Evolutionary conservation across 768 basidiomycete genomes (phyloP).

Genomic region (Naematelia encephala): DNA sequence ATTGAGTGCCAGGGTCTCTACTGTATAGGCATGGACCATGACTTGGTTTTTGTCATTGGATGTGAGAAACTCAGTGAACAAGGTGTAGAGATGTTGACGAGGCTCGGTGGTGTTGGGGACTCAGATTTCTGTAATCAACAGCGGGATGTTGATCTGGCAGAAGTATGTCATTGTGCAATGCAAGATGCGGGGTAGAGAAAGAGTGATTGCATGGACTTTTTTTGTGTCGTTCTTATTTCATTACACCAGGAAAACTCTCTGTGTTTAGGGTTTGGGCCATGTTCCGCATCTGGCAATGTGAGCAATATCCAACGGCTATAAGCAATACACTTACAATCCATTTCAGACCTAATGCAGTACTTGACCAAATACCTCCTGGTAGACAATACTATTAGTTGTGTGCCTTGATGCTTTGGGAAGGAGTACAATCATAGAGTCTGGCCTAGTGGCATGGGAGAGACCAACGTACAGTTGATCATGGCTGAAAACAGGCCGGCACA

Average conservation of each 20-base stretch:
- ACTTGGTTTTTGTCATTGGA: neutral
- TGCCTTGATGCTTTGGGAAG: conserved; percentile 37
- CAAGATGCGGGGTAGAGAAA: neutral
- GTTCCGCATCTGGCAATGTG: neutral
- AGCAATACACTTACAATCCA: neutral
- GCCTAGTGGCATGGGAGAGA: conserved; percentile 53
- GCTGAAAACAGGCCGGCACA: conserved; percentile 32
- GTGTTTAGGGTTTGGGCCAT: no score
- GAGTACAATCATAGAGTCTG: conserved; percentile 47
- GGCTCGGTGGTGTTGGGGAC: neutral
- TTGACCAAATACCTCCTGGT: conserved; percentile 38
- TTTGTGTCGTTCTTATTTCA: neutral
- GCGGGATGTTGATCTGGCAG: neutral
- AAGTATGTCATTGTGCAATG: neutral
- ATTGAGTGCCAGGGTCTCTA: neutral
- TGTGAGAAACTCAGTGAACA: neutral
- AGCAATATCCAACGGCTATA: neutral
- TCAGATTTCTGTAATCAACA: neutral
- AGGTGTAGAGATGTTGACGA: neutral
- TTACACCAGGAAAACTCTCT: no score
- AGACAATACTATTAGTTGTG: conserved; percentile 44
- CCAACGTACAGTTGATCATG: conserved; percentile 35
- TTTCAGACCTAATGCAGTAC: neutral
- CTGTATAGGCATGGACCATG: neutral
- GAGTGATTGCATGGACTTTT: neutral